Base-by-base conservation (phyloP, 2,329 filamentous ascomycete genomes). In the Aspergillus sergii region DNA sequence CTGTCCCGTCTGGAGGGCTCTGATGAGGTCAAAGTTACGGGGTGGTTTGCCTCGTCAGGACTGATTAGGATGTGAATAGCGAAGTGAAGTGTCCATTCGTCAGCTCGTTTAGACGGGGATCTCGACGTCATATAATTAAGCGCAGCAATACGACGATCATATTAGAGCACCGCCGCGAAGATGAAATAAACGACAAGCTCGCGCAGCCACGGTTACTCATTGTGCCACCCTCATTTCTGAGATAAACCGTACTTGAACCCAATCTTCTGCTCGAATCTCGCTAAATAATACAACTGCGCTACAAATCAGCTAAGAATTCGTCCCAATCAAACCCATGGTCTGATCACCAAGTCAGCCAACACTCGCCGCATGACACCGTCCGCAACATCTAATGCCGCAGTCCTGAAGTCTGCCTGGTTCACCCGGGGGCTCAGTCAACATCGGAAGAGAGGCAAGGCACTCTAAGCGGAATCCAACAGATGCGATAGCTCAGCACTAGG, bases 1-100 rank as follows among this genome's bases (percentile, higher is more conserved):
- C 91, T 48, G 93, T 95, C 1, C 94, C 94, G 2, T 91, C 87
- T 58, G 86, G 85, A 46, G 78, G 78, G 23, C 64, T 80, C 57
- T 77, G 55, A 71, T 54, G 39, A 14, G 32, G 19, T 55, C 34
- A 39, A 21, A 12, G 9, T 36, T 21, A 28, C 19, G 51, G 28
- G 30, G 19, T 7, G 1, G 19, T 14, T 16, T 55, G 30, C 34
- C 51, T 36, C 23, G 21, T 39, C 12, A 23, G 51, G 12, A 4
- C 34, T 3, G 30, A 39, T 39, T 55, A 26, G 23, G 51, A 39
- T 55, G 32, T 39, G 26, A 28, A 55, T 23, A 11, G 48, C 16
- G 48, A 51, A 28, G 28, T 21, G 28, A 32, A 32, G 28, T n/a
- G 48, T 8, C 28, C n/a, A 51, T 32, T 51, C 48, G 28, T 55